phyloP scores from a whole-genome alignment of 495 filamentous ascomycete genomes.

The Aspergillus heteromorphus region DNA sequence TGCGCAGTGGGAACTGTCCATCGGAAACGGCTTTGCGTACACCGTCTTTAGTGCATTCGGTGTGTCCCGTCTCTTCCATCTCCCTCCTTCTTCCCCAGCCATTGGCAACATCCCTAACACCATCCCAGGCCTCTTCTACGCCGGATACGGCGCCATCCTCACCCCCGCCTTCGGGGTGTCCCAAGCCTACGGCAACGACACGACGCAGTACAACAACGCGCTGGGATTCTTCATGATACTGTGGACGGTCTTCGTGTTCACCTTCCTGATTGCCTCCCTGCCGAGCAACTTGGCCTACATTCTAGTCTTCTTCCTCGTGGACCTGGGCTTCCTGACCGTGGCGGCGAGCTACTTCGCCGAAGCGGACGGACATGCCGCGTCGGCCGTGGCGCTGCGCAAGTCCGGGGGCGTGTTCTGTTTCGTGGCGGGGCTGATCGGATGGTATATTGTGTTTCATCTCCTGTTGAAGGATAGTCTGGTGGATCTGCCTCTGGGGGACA shows the following conservation, averaged over 20 bases:
- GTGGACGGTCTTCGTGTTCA: constrained; percentile 45
- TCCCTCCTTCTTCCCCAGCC: neutral
- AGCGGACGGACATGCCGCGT: constrained; percentile 34
- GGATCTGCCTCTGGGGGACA: constrained; percentile 43
- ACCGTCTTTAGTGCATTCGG: constrained; percentile 36
- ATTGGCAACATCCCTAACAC: constrained; percentile 17
- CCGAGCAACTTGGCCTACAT: constrained; percentile 46
- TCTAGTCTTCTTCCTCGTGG: constrained; percentile 41
- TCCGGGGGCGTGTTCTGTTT: constrained; percentile 44
- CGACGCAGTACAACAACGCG: constrained; percentile 18
- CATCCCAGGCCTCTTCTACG: constrained; percentile 18
- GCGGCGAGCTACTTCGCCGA: constrained; percentile 42
- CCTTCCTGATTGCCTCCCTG: constrained; percentile 41
- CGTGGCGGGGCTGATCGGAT: constrained; percentile 41
- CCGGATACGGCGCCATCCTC: constrained; percentile 19
- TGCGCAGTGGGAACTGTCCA: constrained; percentile 47
- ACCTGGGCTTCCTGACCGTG: constrained; percentile 40
- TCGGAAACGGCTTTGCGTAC: constrained; percentile 47
- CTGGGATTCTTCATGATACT: constrained; percentile 34
- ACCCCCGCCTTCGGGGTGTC: constrained; percentile 19
- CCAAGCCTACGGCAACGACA: constrained; percentile 18
- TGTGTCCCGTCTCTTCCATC: constrained; percentile 1
- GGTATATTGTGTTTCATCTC: constrained; percentile 45
- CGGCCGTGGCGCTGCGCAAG: constrained; percentile 35
- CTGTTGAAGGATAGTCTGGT: constrained; percentile 40